These are phyloP conservation scores for Metschnikowia arizonensis DNA, from an alignment of 805 yeast genomes.

Conservation along the genomic window DNA sequence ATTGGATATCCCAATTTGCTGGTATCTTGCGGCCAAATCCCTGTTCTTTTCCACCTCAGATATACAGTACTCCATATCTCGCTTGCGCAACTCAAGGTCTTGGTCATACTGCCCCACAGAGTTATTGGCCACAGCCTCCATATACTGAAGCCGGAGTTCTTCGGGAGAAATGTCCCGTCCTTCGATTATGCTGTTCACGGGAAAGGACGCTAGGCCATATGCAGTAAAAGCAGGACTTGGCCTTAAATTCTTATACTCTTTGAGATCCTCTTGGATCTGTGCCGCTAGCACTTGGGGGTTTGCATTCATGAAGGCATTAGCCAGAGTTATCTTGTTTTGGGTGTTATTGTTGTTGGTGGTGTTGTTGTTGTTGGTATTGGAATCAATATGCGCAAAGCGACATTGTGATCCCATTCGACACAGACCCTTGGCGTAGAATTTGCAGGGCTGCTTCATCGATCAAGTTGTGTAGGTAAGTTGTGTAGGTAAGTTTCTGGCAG, in stretches of 20 bases:
- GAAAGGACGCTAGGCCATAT: conserved; percentile 48
- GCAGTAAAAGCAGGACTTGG: conserved; percentile 37
- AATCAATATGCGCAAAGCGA: conserved; percentile 23
- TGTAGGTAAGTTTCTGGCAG: not conserved
- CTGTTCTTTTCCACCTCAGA: conserved; percentile 36
- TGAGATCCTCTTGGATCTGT: conserved; percentile 23
- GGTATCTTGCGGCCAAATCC: conserved; percentile 51
- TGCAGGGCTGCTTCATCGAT: conserved; percentile 17
- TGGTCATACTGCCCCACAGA: conserved; percentile 36
- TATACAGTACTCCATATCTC: conserved; percentile 21
- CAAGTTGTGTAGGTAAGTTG: not conserved
- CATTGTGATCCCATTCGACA: conserved; percentile 29
- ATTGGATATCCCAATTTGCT: conserved; percentile 31
- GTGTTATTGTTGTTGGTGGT: conserved; percentile 5
- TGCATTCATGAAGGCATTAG: conserved; percentile 8
- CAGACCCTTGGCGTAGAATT: conserved; percentile 23
- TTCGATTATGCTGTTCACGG: conserved; percentile 44
- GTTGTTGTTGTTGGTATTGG: conserved; percentile 3
- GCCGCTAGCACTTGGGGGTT: conserved; percentile 14
- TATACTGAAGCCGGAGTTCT: conserved; percentile 46
- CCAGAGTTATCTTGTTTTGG: conserved; percentile 6
- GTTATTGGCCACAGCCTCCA: conserved; percentile 39
- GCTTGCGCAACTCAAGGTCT: conserved; percentile 28
- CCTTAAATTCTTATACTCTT: conserved; percentile 22
- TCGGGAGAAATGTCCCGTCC: conserved; percentile 54